phyloP scores from a whole-genome alignment of 179 eudicot genomes.

The Beta corolliflora region DNA sequence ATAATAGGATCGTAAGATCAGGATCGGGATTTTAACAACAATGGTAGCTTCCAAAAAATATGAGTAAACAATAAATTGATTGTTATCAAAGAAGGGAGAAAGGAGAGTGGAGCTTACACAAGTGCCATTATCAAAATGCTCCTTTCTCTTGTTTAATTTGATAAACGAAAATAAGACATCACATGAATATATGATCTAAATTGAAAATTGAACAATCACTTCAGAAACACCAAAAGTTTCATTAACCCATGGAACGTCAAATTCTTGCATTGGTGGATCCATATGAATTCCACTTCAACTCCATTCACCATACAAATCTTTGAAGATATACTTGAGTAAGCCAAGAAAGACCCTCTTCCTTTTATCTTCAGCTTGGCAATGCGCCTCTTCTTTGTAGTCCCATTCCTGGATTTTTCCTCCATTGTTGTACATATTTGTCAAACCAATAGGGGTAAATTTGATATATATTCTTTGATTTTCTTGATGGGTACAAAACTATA shows the following conservation, averaged over 20 bases:
- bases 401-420: conserved; percentile 52
- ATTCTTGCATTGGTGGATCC: conserved; percentile 35
- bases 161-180: no score
- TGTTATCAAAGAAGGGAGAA: no score
- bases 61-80: no score
- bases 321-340: conserved; percentile 51
- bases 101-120: no score
- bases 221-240: conserved; percentile 47
- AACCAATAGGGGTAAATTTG: conserved; percentile 61
- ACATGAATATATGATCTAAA: neutral
- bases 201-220: conserved; percentile 20
- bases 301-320: conserved; percentile 46
- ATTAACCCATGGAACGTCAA: conserved; percentile 48
- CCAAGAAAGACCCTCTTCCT: conserved; percentile 56
- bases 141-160: no score
- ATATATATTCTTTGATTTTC: conserved; percentile 25
- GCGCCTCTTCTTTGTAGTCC: conserved; percentile 28
- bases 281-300: conserved; percentile 34
- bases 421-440: conserved; percentile 54
- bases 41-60: no score
- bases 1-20: no score
- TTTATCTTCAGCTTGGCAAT: conserved; percentile 44
- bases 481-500: conserved; percentile 53
- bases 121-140: no score
- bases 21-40: no score